Base-by-base conservation (phyloP, 192 early-diverging fungal species). In the Dissophora ornata region DNA sequence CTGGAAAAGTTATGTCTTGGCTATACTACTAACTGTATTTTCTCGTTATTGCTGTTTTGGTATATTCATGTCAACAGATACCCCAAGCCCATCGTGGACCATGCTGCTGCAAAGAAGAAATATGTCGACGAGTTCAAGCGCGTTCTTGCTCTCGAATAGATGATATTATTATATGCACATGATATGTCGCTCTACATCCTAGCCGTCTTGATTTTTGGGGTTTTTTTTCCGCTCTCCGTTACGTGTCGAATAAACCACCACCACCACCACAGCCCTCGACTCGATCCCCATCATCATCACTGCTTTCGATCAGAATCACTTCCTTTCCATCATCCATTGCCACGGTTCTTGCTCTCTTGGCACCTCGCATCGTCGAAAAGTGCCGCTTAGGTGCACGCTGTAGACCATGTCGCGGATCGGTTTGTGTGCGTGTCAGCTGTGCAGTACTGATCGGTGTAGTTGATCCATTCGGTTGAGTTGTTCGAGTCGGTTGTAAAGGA, bases 71-170 rank as follows among this genome's bases (percentile, higher is more conserved):
- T n/a, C n/a, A n/a, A 55, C 15, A 80, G 85, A 7, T 92, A 92
- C 59, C 80, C 85, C 16, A 66, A 59, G 36, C 88, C 88, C 2
- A 86, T 91, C 18, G 90, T 93, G n/a, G 89, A 93, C 34, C 91
- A 93, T 61, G 84, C 85, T 13, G 32, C 54, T 12, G 85, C 85
- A 11, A 69, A 85, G 33, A 55, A 81, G 18, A 66, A 62, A 45
- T 80, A 79, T 30, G 49, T 87, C 11, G 71, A 78, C 7, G 84
- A 70, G 29, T 90, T 85, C 67, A 86, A 88, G 69, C 57, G 65
- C 40, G 80, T 47, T 1, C 63, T 75, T 18, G 71, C 57, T 15
- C 52, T 70, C 15, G 9, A 19, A 22, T 42, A n/a, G 26, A n/a
- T n/a, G n/a, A n/a, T n/a, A n/a, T n/a, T n/a, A n/a, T n/a, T n/a